These are phyloP conservation scores for Nakaseomyces kungkrabaensis DNA, from an alignment of 1,139 yeast genomes.

Conservation along the genomic window DNA sequence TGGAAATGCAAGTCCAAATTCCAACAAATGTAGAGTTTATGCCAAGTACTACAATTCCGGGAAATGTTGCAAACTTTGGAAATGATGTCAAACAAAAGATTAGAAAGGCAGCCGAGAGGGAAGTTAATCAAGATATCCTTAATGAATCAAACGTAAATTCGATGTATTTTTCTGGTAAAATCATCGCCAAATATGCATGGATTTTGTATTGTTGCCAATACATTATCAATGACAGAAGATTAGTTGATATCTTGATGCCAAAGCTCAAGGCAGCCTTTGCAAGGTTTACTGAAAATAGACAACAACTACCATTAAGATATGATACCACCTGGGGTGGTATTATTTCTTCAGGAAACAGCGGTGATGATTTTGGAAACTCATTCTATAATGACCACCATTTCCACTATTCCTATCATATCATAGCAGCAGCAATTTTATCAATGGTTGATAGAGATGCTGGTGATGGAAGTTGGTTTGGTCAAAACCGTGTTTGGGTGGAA, in stretches of 20 bases:
- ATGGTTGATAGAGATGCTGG: slow-evolving; percentile 40
- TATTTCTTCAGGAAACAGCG: slow-evolving; percentile 48
- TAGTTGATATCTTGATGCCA: slow-evolving; percentile 41
- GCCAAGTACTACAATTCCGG: slow-evolving; percentile 48
- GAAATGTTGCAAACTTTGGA: slow-evolving; percentile 32
- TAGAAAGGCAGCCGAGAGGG: slow-evolving; percentile 40
- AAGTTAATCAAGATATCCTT: slow-evolving; percentile 44
- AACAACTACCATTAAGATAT: slow-evolving; percentile 48
- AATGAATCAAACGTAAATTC: slow-evolving; percentile 56
- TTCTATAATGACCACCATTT: slow-evolving; percentile 76
- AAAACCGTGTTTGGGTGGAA: slow-evolving; percentile 48
- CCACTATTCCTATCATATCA: slow-evolving; percentile 70
- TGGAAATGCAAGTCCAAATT: slow-evolving; percentile 38
- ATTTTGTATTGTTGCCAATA: slow-evolving; percentile 53
- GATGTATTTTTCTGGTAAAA: slow-evolving; percentile 71
- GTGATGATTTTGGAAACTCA: slow-evolving; percentile 64
- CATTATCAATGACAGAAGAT: slow-evolving; percentile 39
- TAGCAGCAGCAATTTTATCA: slow-evolving; percentile 59
- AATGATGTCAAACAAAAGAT: slow-evolving; percentile 35
- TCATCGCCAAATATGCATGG: slow-evolving; percentile 66
- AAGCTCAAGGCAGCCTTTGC: slow-evolving; percentile 50
- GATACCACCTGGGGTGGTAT: slow-evolving; percentile 69
- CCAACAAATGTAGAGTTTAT: slow-evolving; percentile 46
- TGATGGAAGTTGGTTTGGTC: slow-evolving; percentile 42
- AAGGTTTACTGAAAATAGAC: slow-evolving; percentile 47